Conservation (phyloP, 2,329 filamentous ascomycete genomes). For the Allantophomopsis lycopodina region DNA sequence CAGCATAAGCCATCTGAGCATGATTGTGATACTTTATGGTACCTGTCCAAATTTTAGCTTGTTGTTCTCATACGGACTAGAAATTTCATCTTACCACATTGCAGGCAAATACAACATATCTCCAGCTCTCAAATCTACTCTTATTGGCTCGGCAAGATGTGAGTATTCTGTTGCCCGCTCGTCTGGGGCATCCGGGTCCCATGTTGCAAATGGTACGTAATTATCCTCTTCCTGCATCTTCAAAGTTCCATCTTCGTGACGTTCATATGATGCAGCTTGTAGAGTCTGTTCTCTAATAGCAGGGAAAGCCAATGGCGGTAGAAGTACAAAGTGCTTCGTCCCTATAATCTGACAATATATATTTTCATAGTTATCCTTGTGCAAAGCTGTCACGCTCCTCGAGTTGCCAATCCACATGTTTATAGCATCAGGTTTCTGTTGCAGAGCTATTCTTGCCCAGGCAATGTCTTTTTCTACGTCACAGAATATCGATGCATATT, state of each 20-base stretch:
- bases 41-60: constrained; percentile 26
- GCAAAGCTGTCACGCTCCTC: constrained; percentile 54
- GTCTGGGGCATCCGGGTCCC: constrained; percentile 54
- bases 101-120: constrained; percentile 76
- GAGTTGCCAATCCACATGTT: constrained; percentile 77
- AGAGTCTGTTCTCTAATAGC: constrained; percentile 54
- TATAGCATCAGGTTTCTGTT: constrained; percentile 54
- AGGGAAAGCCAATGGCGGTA: constrained; percentile 57
- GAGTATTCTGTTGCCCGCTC: constrained; percentile 42
- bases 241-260: constrained; percentile 3
- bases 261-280: constrained; percentile 40
- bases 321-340: constrained; percentile 58
- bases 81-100: constrained; percentile 45
- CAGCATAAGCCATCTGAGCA: constrained; percentile 55
- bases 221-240: constrained; percentile 16
- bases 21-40: constrained; percentile 69
- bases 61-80: no score
- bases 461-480: constrained; percentile 52
- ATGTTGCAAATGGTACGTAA: constrained; percentile 53
- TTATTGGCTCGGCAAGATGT: constrained; percentile 40
- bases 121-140: constrained; percentile 55
- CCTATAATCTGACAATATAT: constrained; percentile 67
- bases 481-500: constrained; percentile 50
- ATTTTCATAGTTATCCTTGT: constrained; percentile 80
- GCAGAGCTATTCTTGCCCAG: constrained; percentile 60